Base-by-base conservation (phyloP, 305 asterid species). In the Solanum hybrid region DNA sequence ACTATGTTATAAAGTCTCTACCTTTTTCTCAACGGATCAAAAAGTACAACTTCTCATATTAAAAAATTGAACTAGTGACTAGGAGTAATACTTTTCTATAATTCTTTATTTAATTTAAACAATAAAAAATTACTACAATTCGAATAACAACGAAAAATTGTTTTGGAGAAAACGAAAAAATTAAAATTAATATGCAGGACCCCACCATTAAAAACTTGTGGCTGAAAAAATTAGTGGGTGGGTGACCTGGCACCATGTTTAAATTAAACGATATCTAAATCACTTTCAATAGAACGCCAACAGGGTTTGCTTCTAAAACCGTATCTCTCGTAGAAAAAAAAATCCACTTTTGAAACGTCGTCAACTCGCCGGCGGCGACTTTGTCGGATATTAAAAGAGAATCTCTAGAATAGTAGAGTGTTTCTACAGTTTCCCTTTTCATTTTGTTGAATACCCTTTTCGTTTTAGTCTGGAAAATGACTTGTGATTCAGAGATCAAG, bases 151-250 rank as follows among this genome's bases (percentile, higher is more conserved):
- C 8, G 28, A 26, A 46, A 33, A 46, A 28, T 42, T 33, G 6
- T 1, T 73, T 73, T 35, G 28, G 14, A 57, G 29, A 33, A 57
- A 29, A 6, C 36, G 5, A 74, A 76, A 35, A 36, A 36, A 79
- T 11, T 6, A 84, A 84, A 61, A 46, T 83, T 46, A 83, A 14
- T 28, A 83, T 83, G 2, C 4, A 28, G 73, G 24, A 24, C 9
- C 33, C 94, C 94, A 94, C 96, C 89, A 89, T 57, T 51, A 28
- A 87, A 92, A 94, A 94, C 93, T 90, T 95, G 96, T 96, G 98
- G 97, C 95, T 95, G 92, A 93, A 91, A 95, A 93, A 88, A 89
- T 92, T 77, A 88, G 89, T 61, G 89, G 87, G 26, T 37, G 89
- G 42, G 37, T 94, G 95, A 94, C 95, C 92, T 94, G 97, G 93